Conservation (phyloP, 257 asterid genomes). For the Fraxinus anomala region DNA sequence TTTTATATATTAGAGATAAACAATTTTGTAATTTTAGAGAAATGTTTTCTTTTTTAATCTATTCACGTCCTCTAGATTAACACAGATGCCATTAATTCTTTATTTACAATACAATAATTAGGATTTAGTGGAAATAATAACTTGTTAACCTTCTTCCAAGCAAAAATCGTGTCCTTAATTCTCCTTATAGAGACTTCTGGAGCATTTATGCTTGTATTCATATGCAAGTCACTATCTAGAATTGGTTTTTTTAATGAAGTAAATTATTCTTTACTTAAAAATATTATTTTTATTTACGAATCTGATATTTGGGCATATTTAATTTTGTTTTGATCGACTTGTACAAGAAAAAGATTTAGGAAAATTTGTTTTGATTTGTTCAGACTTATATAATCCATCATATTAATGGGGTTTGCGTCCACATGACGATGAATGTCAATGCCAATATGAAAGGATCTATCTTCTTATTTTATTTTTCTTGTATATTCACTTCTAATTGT, state of each 20-base stretch:
- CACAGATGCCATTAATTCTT: too few species aligned
- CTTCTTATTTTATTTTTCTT: not conserved
- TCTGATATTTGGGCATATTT: not conserved
- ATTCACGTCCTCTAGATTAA: not conserved
- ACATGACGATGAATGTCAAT: not conserved
- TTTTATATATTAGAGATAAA: too few species aligned
- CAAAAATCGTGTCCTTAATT: not conserved
- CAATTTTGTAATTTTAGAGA: too few species aligned
- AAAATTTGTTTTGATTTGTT: not conserved
- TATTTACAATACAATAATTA: too few species aligned
- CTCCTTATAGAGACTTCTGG: not conserved
- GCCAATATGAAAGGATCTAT: not conserved
- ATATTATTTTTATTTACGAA: not conserved
- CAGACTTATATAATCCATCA: not conserved
- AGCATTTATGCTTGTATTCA: not conserved
- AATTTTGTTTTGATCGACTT: not conserved
- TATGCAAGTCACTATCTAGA: not conserved
- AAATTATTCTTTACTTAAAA: not conserved
- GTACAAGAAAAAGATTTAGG: not conserved
- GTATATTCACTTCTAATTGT: not conserved
- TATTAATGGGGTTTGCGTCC: not conserved
- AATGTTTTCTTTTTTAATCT: too few species aligned
- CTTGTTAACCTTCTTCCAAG: not conserved
- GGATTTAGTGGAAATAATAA: too few species aligned
- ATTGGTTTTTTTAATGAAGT: not conserved